Base-by-base conservation (phyloP, 352 stramenopile species). In the Plasmopara halstedii region DNA sequence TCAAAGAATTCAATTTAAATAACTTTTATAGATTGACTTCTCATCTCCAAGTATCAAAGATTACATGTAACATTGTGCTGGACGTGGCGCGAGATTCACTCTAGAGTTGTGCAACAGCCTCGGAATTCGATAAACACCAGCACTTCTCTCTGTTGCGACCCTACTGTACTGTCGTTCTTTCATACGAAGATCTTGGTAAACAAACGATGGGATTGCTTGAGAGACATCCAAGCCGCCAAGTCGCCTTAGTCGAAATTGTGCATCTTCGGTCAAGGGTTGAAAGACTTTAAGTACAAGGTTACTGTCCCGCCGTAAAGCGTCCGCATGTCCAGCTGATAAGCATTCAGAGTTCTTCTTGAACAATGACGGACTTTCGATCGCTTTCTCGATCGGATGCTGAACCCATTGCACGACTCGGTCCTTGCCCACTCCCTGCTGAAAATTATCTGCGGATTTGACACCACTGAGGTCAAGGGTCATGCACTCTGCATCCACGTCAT, bases 81-180 rank as follows among this genome's bases (percentile, higher is more conserved):
- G n/a, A 47, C 41, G 42, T 5, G 43, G 33, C 10, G 51, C 23
- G 17, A 60, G 18, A 20, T 63, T 67, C 29, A 48, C 34, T 46
- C 44, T 52, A 8, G 47, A 67, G 18, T 67, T 63, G 40, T 63
- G 53, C 23, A 59, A 36, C 32, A 67, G 31, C 20, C 53, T 48
- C 11, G 53, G 53, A 22, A 59, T 17, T 46, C 53, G 53, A 46
- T 67, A 54, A 6, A 35, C 22, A 13, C 53, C 58, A 22, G 32
- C 19, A 41, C 39, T 67, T 3, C 53, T 29, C 19, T 60, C 53
- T 14, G 58, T 67, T 3, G 58, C 43, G 21, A 51, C 48, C 2
- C 37, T 32, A 39, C 58, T 67, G 38, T 34, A 60, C 9, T 53
- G 17, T 9, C 40, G 34, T 17, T 40, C 29, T 14, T 45, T 42